Evolutionary conservation across 768 basidiomycete genomes (phyloP).

Genomic region (Chalciporus piperatus): DNA sequence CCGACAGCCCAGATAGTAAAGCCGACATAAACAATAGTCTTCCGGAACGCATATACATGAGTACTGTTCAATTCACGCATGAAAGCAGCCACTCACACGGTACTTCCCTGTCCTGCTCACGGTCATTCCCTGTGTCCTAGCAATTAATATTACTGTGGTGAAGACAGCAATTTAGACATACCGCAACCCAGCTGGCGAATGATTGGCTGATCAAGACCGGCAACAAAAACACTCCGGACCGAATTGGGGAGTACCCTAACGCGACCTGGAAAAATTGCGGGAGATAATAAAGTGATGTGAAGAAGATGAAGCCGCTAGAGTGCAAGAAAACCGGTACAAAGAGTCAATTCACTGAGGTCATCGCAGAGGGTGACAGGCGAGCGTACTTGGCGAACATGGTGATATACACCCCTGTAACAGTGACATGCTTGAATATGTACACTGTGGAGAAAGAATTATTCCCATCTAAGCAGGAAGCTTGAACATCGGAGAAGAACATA

Average conservation of each 20-base stretch:
- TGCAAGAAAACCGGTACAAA: too few species aligned
- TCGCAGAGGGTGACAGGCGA: background rate
- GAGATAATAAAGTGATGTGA: conserved; percentile 67
- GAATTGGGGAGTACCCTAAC: conserved; percentile 60
- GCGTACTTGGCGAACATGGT: conserved; percentile 66
- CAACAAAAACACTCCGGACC: conserved; percentile 62
- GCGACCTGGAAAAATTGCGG: conserved; percentile 78
- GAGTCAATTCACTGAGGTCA: too few species aligned
- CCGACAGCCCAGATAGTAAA: conserved; percentile 72
- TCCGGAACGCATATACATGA: background rate
- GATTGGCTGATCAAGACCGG: conserved; percentile 69
- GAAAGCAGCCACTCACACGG: conserved; percentile 33
- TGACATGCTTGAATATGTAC: conserved; percentile 66
- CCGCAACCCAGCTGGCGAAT: conserved; percentile 51
- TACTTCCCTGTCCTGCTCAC: conserved; percentile 67
- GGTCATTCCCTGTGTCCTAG: conserved; percentile 47
- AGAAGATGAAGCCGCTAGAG: conserved; percentile 56
- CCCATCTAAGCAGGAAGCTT: too few species aligned
- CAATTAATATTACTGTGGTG: background rate
- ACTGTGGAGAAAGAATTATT: conserved; percentile 35
- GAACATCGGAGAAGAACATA: conserved; percentile 27
- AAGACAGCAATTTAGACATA: conserved; percentile 29
- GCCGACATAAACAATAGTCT: conserved; percentile 44
- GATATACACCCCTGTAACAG: conserved; percentile 66
- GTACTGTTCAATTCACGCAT: too few species aligned